Evolutionary conservation across 169 alveolate species (phyloP).

Genomic region (Plasmodium knowlesi): DNA sequence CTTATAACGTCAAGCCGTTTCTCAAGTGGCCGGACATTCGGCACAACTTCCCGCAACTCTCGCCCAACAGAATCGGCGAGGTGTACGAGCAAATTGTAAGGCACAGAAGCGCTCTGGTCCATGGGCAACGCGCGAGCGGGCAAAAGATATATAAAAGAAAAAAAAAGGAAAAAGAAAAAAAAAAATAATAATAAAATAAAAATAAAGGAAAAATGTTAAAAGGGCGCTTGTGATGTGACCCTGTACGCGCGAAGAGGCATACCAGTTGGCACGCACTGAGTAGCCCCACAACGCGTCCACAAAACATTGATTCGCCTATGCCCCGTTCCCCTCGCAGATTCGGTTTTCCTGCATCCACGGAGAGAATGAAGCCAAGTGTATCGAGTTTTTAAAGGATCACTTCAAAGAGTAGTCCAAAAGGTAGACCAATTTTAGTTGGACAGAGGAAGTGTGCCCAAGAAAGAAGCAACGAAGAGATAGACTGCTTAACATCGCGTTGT

Average conservation of each 20-base stretch:
- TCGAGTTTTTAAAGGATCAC: conserved; percentile 56
- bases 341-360: conserved; percentile 63
- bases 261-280: background rate
- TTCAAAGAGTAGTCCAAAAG: conserved; percentile 9
- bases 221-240: background rate
- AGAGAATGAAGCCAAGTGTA: conserved; percentile 59
- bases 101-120: background rate
- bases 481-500: background rate
- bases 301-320: background rate
- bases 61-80: conserved; percentile 31
- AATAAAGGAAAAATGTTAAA: background rate
- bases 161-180: background rate
- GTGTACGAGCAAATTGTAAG: conserved; percentile 68
- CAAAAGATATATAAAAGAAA: background rate
- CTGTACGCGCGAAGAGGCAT: background rate
- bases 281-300: background rate
- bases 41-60: conserved; percentile 46
- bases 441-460: background rate
- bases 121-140: background rate
- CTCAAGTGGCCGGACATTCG: conserved; percentile 73
- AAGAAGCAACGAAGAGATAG: background rate
- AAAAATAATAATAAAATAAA: background rate
- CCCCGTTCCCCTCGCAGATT: conserved; percentile 20
- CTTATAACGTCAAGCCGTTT: conserved; percentile 64
- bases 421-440: background rate